Evolutionary conservation across 257 asterid genomes (phyloP), one percentile per base, ranked within the genome.

Genomic region (Penstemon barbatus): DNA sequence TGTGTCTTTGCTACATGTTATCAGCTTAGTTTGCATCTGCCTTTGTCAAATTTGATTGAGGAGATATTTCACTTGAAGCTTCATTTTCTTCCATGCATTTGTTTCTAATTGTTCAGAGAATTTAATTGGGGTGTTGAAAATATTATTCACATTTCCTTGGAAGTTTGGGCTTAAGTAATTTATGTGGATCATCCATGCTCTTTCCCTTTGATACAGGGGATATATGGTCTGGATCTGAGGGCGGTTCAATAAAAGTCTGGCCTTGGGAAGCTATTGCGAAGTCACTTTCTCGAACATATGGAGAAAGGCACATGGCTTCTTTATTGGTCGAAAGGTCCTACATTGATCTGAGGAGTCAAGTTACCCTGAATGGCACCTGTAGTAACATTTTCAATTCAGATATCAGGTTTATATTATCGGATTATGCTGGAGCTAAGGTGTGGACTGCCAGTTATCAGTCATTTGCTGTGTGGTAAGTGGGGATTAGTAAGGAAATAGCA

Each of bases 201-300:
- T 76, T 65, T 68, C 74, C 70, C 41, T 51, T 84, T 70, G 71
- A 49, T 82, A 52, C 80, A 94, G 99, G 99, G 80, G 98, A 94
- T 78, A 71, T 94, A 10, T 94, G 99, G 99, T 77, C 97, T 10
- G 98, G 96, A 55, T 94, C 97, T 62, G 99, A 94, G 83, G 87
- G 89, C 63, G 99, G 98, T 74, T 77, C 86, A 52, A 63, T 94
- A 59, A 94, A 83, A 84, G 77, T 87, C 72, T 94, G 99, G 98
- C 89, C 97, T 13, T 94, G 98, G 96, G 99, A 94, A 85, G 90
- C 95, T 78, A 81, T 91, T 64, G 98, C 87, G 77, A 94, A 83
- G 72, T 78, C 96, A 12, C 85, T 91, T 73, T 63, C 90, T 61
- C 74, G 83, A 65, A 80, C 80, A 70, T 7, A 25, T 66, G 98